phyloP scores from a whole-genome alignment of 2,329 filamentous ascomycete genomes.

The Stagonosporopsis rhizophila region DNA sequence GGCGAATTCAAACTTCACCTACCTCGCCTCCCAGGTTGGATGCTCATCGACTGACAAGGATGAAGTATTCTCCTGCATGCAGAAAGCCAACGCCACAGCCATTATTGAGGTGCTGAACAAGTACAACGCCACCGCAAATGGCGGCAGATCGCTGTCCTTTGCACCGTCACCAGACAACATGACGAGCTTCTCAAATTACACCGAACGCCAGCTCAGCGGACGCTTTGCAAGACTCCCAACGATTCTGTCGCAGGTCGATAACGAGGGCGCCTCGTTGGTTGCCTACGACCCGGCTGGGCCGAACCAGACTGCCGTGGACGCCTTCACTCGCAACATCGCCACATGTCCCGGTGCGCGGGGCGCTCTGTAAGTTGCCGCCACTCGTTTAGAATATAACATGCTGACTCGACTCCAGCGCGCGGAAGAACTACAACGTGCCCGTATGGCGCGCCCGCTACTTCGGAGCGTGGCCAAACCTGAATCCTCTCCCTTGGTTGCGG shows the following conservation, averaged over 20 bases:
- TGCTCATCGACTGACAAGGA: conserved; percentile 22
- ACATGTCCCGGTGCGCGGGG: conserved; percentile 25
- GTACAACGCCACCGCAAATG: conserved; percentile 32
- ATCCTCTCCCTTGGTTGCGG: conserved; percentile 28
- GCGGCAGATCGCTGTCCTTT: conserved; percentile 33
- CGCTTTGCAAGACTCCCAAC: conserved; percentile 28
- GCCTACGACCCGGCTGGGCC: conserved; percentile 21
- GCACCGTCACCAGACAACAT: conserved; percentile 30
- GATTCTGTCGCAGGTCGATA: conserved; percentile 23
- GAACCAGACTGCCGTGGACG: conserved; percentile 30
- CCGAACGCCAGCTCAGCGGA: conserved; percentile 26
- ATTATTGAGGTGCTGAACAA: conserved; percentile 44
- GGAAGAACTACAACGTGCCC: conserved; percentile 24
- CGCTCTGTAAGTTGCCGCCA: conserved; percentile 17
- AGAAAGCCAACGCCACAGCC: conserved; percentile 33
- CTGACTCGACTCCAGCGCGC: conserved; percentile 16
- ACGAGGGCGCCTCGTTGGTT: conserved; percentile 26
- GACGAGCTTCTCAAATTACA: conserved; percentile 35
- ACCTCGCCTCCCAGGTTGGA: conserved; percentile 31
- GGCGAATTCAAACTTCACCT: conserved; percentile 31
- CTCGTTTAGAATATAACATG: not conserved
- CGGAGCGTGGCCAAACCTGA: conserved; percentile 30
- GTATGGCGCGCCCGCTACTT: conserved; percentile 30
- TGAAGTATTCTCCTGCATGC: conserved; percentile 48
- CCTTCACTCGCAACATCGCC: conserved; percentile 24